Evolutionary conservation across 31 red algal species (phyloP).

Genomic region (Asparagopsis taxiformis): DNA sequence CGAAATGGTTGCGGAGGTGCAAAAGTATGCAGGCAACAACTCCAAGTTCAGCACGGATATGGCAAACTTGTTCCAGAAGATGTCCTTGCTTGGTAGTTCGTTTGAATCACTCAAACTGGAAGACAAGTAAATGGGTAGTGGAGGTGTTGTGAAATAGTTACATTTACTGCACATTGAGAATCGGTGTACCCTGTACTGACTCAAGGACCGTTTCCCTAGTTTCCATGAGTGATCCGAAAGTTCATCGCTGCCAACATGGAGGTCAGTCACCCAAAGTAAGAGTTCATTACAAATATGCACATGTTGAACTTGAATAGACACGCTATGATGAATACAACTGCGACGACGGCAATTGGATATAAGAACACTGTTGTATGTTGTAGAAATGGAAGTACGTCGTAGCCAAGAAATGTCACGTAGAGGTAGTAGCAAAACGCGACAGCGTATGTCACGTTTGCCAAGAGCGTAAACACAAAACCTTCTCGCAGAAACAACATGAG

Average conservation of each 20-base stretch:
- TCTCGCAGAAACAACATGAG: constrained; percentile 71
- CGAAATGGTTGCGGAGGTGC: constrained; percentile 38
- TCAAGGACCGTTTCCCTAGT: background rate
- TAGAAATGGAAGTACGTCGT: constrained; percentile 78
- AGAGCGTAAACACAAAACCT: constrained; percentile 42
- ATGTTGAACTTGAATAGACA: constrained; percentile 65
- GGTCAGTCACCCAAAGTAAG: constrained; percentile 58
- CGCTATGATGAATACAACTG: constrained; percentile 31
- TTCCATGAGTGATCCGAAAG: background rate
- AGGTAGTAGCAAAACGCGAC: constrained; percentile 62
- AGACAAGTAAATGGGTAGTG: constrained; percentile 26
- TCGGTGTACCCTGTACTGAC: background rate
- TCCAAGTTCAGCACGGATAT: constrained; percentile 78
- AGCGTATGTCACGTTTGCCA: constrained; percentile 71
- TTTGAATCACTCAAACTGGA: constrained; percentile 73
- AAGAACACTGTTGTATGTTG: constrained; percentile 79
- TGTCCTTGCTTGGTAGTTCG: constrained; percentile 79
- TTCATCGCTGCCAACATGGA: background rate
- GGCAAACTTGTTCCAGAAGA: constrained; percentile 75
- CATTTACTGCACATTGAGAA: constrained; percentile 12
- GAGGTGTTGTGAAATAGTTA: background rate
- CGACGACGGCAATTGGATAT: constrained; percentile 67
- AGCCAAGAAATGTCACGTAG: constrained; percentile 80
- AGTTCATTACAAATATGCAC: constrained; percentile 61
- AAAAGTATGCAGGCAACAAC: constrained; percentile 79